Percentiles rank a stretch among this genome's conserved stretches.
Evolutionary conservation across 805 yeast species (phyloP).

Genomic region (Maudiozyma serrabonitensis): DNA sequence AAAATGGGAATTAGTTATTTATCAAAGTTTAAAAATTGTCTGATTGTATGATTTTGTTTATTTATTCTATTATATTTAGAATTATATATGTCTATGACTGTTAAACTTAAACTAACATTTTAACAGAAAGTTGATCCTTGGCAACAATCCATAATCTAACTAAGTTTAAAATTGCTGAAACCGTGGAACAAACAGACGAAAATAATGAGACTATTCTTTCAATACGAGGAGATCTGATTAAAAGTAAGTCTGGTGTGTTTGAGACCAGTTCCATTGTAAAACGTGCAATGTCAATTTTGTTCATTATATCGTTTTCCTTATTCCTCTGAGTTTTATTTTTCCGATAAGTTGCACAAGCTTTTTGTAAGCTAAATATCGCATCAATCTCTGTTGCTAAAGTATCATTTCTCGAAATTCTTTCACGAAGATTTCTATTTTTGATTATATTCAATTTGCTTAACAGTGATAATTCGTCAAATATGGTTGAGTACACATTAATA

Average conservation of each 20-base stretch:
- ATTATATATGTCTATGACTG: background rate
- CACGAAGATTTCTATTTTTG: conserved; percentile 17
- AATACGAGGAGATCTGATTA: background rate
- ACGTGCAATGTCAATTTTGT: background rate
- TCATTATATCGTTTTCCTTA: background rate
- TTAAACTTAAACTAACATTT: background rate
- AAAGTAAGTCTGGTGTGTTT: background rate
- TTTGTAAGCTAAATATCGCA: conserved; percentile 30
- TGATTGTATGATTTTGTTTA: too few species aligned
- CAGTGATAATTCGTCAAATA: conserved; percentile 54
- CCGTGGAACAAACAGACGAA: background rate
- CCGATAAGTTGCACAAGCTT: background rate
- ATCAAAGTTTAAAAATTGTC: too few species aligned
- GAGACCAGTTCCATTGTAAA: background rate
- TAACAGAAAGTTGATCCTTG: background rate
- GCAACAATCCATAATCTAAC: conserved; percentile 1
- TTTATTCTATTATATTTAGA: background rate
- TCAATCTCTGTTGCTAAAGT: conserved; percentile 61
- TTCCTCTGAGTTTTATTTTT: background rate
- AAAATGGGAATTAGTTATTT: too few species aligned
- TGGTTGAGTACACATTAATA: conserved; percentile 50
- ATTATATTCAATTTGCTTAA: conserved; percentile 39
- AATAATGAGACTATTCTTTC: background rate
- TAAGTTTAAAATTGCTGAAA: background rate
- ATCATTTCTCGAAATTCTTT: conserved; percentile 46